phyloP scores from a whole-genome alignment of 208 protist genomes.

The Wallacemonas sp. region DNA sequence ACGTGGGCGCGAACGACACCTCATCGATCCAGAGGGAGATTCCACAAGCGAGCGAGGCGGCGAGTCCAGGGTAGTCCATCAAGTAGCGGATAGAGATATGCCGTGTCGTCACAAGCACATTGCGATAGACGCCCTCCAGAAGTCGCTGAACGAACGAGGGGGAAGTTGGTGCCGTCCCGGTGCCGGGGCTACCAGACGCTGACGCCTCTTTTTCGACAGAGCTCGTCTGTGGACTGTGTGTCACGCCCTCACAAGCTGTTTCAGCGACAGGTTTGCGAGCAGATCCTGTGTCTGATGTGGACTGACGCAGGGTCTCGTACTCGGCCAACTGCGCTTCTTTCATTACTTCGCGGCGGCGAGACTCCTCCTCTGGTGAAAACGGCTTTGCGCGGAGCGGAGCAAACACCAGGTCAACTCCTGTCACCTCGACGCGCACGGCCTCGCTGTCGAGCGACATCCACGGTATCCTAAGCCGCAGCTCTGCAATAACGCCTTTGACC shows the following conservation, averaged over 20 bases:
- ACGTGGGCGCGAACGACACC: conserved; percentile 23
- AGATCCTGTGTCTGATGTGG: neutral
- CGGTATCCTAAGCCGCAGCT: conserved; percentile 66
- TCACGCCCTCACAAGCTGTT: too few relatives aligned
- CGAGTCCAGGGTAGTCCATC: conserved; percentile 68
- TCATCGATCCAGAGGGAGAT: conserved; percentile 41
- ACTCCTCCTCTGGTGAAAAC: conserved; percentile 54
- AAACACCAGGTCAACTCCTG: conserved; percentile 73
- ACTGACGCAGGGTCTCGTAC: conserved; percentile 46
- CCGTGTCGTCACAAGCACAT: conserved; percentile 41
- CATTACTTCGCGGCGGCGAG: conserved; percentile 39
- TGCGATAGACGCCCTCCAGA: conserved; percentile 40
- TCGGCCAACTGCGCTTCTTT: conserved; percentile 53
- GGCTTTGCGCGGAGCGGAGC: conserved; percentile 52
- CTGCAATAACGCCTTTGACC: conserved; percentile 57
- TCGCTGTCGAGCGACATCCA: conserved; percentile 73
- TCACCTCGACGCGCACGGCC: conserved; percentile 56
- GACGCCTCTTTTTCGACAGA: too few relatives aligned
- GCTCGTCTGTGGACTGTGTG: too few relatives aligned
- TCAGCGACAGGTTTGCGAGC: neutral
- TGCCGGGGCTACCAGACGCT: neutral
- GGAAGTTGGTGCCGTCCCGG: neutral
- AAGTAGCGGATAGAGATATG: conserved; percentile 59
- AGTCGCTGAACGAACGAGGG: conserved; percentile 33
- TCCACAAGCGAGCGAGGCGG: conserved; percentile 39